These are phyloP conservation scores for Dictyostelium firmibasis DNA, from an alignment of 78 protist species.

Conservation along the genomic window DNA sequence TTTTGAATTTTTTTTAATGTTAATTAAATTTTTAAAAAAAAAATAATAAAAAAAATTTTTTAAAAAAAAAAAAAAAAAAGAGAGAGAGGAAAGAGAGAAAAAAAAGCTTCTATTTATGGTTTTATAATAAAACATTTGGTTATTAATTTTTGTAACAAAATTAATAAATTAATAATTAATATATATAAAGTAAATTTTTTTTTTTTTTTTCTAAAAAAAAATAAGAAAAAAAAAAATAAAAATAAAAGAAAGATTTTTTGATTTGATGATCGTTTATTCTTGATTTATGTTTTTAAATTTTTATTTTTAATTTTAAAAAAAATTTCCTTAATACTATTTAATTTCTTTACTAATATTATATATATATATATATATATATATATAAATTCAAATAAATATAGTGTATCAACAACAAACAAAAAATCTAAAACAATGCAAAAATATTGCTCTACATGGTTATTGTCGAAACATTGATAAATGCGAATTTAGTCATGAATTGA, in stretches of 20 bases:
- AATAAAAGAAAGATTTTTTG: neutral
- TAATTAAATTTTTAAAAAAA: neutral
- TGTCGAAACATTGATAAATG: constrained; percentile 23
- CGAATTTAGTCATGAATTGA: neutral
- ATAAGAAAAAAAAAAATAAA: too few species aligned
- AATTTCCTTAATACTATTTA: too few species aligned
- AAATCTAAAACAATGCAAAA: constrained; percentile 17
- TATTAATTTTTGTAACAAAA: neutral
- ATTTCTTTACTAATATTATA: neutral
- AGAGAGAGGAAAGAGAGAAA: neutral
- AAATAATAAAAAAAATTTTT: neutral
- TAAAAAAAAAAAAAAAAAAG: too few species aligned
- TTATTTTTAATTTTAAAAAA: too few species aligned
- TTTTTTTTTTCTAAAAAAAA: too few species aligned
- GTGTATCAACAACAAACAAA: constrained; percentile 15
- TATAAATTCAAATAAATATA: too few species aligned
- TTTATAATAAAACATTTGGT: neutral
- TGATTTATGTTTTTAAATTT: too few species aligned
- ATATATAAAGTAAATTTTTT: neutral
- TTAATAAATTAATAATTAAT: neutral
- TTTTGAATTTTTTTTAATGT: neutral
- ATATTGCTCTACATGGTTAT: constrained; percentile 5
- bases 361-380: too few species aligned
- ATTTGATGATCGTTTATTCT: neutral
- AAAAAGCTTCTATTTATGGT: neutral